Conservation (phyloP, 345 rosid species). For the Durio zibethinus region DNA sequence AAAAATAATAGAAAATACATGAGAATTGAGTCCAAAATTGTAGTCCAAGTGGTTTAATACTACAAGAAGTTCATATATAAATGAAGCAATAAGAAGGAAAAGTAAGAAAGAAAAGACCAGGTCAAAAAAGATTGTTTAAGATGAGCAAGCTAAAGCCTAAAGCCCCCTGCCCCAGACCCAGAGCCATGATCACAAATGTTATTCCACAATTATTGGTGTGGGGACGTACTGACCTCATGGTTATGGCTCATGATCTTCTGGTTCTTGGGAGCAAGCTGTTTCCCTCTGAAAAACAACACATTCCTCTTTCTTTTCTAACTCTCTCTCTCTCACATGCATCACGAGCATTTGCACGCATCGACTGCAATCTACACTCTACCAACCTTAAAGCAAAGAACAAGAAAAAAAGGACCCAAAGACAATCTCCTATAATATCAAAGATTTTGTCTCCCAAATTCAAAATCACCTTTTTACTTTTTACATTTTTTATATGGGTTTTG, state of each 20-base stretch:
- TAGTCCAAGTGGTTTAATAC: constrained; percentile 12
- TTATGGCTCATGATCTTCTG: constrained; percentile 27
- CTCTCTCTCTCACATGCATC: constrained; percentile 10
- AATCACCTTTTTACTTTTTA: constrained; percentile 3
- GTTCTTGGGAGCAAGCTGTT: constrained; percentile 71
- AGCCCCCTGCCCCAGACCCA: neutral
- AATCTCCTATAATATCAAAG: constrained; percentile 33
- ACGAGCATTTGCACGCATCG: constrained; percentile 36
- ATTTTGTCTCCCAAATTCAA: constrained; percentile 50
- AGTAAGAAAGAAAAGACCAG: neutral
- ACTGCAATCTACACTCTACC: constrained; percentile 17
- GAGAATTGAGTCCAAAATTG: constrained; percentile 13
- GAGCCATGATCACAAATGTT: constrained; percentile 32
- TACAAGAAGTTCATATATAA: neutral
- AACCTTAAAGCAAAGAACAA: constrained; percentile 29
- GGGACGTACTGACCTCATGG: constrained; percentile 42
- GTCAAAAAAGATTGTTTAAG: constrained; percentile 40
- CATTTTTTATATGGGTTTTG: neutral
- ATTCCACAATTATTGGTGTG: constrained; percentile 63
- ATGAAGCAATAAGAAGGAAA: neutral
- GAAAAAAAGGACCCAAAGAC: constrained; percentile 13
- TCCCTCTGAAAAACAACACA: constrained; percentile 36
- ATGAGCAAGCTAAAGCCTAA: constrained; percentile 14
- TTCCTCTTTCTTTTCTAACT: neutral
- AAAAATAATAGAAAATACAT: neutral